Percentiles rank a stretch among this genome's conserved stretches.
Evolutionary conservation across 1,284 basidiomycete species (phyloP).

Genomic region (Apiotrichum domesticum): DNA sequence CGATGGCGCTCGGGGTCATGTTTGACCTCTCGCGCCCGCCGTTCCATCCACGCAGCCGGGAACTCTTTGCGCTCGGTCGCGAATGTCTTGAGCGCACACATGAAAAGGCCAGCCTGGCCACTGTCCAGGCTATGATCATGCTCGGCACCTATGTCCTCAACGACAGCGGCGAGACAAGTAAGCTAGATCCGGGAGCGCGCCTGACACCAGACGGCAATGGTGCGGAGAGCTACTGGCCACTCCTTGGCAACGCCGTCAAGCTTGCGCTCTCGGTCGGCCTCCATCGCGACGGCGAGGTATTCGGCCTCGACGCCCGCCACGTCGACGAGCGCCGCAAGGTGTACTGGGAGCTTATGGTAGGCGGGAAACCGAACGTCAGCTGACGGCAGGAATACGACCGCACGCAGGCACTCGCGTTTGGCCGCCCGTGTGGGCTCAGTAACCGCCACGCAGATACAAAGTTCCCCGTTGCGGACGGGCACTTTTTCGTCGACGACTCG

Average conservation of each 20-base stretch:
- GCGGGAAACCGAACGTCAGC: not conserved
- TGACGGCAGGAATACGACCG: conserved; percentile 32
- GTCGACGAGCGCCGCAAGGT: conserved; percentile 38
- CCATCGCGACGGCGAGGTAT: conserved; percentile 41
- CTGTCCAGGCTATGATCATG: conserved; percentile 39
- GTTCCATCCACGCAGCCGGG: conserved; percentile 31
- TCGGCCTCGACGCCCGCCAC: conserved; percentile 35
- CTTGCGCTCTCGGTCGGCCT: conserved; percentile 38
- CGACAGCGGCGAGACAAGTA: conserved; percentile 20
- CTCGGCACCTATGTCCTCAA: conserved; percentile 42
- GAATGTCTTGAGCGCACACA: conserved; percentile 34
- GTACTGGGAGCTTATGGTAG: conserved; percentile 40
- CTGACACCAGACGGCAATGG: conserved; percentile 24
- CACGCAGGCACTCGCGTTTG: conserved; percentile 41
- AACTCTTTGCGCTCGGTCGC: conserved; percentile 36
- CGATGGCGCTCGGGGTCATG: conserved; percentile 43
- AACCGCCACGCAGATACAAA: conserved; percentile 35
- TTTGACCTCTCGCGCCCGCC: conserved; percentile 39
- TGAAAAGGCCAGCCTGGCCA: conserved; percentile 35
- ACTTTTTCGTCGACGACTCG: not conserved
- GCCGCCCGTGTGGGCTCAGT: conserved; percentile 30
- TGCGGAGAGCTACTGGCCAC: conserved; percentile 41
- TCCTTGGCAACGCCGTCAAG: conserved; percentile 39
- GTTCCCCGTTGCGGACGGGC: conserved; percentile 21
- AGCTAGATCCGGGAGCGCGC: not conserved